Percentiles rank a stretch among this genome's conserved stretches.
These are phyloP conservation scores for Paraglomus brasilianum DNA, from an alignment of 192 early-diverging fungal species.

Conservation along the genomic window DNA sequence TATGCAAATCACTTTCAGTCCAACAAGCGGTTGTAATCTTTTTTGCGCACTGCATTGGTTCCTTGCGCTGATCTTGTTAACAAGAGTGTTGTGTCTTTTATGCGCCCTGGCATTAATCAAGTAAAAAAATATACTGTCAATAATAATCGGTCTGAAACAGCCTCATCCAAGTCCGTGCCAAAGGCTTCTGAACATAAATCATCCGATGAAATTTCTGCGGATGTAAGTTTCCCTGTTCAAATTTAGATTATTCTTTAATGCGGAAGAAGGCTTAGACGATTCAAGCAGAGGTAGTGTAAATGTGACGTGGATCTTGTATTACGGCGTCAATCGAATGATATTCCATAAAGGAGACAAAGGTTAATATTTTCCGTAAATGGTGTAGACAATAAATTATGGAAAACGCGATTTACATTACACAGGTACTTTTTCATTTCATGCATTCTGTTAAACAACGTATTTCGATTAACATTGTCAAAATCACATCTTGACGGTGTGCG, in stretches of 20 bases:
- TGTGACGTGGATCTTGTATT: no score
- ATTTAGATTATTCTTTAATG: no score
- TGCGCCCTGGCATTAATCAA: not conserved
- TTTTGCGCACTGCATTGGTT: no score
- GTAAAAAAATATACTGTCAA: no score
- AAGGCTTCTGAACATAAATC: no score
- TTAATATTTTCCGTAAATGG: constrained; percentile 25
- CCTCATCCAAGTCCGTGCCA: no score
- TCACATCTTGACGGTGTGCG: constrained; percentile 65
- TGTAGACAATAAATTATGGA: constrained; percentile 54
- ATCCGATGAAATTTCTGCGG: not conserved
- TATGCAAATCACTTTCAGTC: constrained; percentile 89
- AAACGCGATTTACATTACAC: constrained; percentile 54
- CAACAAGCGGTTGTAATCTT: constrained; percentile 65
- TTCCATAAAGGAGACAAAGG: no score
- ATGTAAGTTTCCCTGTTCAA: no score
- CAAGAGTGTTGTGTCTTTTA: not conserved
- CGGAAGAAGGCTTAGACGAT: no score
- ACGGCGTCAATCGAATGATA: no score
- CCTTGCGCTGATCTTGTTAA: not conserved
- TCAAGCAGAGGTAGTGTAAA: constrained; percentile 15
- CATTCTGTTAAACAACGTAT: not conserved
- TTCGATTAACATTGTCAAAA: not conserved
- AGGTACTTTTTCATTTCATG: constrained; percentile 40
- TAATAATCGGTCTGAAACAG: no score